A percentile compares a stretch with the other conserved stretches of the same genome.
phyloP scores from a whole-genome alignment of 2,329 filamentous ascomycete species.

The Epichloe typhina region DNA sequence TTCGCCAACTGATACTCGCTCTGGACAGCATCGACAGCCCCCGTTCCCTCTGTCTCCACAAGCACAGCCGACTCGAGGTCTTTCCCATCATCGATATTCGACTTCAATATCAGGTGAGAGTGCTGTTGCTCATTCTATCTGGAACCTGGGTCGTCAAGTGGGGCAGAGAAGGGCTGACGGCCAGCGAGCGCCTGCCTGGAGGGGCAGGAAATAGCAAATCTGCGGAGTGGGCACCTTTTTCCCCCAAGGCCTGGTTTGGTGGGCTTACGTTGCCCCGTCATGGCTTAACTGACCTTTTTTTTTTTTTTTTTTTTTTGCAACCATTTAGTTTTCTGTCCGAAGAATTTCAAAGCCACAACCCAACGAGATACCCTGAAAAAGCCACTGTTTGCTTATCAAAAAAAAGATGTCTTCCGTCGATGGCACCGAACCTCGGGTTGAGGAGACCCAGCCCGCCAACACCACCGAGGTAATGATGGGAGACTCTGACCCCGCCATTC shows the following conservation, averaged over 20 bases:
- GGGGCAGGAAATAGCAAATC: constrained; percentile 3
- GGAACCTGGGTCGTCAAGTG: not conserved
- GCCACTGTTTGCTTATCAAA: not conserved
- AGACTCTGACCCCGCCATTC: not conserved
- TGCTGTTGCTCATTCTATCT: too few species aligned
- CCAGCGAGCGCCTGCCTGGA: not conserved
- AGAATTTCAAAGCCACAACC: not conserved
- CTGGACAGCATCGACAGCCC: too few species aligned
- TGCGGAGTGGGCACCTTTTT: constrained; percentile 4
- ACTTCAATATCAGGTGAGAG: too few species aligned
- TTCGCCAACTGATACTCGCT: too few species aligned
- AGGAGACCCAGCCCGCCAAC: constrained; percentile 24
- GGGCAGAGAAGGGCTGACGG: not conserved
- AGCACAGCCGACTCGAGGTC: too few species aligned
- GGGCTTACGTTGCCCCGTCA: not conserved
- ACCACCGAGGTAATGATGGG: constrained; percentile 14
- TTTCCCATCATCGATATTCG: too few species aligned
- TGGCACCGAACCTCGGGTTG: constrained; percentile 41
- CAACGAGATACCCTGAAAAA: not conserved
- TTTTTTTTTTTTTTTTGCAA: not conserved
- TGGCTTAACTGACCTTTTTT: not conserved
- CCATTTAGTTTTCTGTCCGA: not conserved
- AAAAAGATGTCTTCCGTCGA: constrained; percentile 36
- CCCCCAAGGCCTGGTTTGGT: not conserved
- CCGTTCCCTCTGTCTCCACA: too few species aligned